These are phyloP conservation scores for Maudiozyma pseudohumilis DNA, from an alignment of 805 yeast genomes.

Conservation along the genomic window DNA sequence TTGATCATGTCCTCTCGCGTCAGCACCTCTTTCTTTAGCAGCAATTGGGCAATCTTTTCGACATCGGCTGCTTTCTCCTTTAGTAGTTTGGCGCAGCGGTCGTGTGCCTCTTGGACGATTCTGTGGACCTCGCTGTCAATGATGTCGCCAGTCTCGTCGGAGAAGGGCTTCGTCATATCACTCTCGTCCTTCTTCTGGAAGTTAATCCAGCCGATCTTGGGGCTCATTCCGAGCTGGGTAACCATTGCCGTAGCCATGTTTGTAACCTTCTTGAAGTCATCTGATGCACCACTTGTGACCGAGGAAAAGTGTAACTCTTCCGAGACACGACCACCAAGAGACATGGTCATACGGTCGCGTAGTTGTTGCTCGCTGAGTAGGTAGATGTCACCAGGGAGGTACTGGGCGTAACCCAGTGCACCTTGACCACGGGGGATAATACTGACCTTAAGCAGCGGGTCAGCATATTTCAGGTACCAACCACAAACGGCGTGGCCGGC, in stretches of 20 bases:
- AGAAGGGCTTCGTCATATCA: slow-evolving; percentile 73
- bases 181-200: slow-evolving; percentile 59
- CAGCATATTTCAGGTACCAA: slow-evolving; percentile 86
- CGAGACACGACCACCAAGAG: slow-evolving; percentile 92
- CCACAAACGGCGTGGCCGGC: slow-evolving; percentile 99
- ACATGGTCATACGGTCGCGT: slow-evolving; percentile 88
- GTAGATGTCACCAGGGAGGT: slow-evolving; percentile 86
- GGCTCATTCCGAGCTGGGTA: slow-evolving; percentile 82
- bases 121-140: slow-evolving; percentile 80
- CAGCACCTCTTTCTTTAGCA: slow-evolving; percentile 77
- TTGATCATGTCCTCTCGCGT: slow-evolving; percentile 92
- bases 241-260: slow-evolving; percentile 92
- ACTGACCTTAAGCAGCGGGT: slow-evolving; percentile 89
- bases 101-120: slow-evolving; percentile 67
- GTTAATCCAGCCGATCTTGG: slow-evolving; percentile 73
- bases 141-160: slow-evolving; percentile 71
- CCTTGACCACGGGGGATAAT: slow-evolving; percentile 96
- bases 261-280: slow-evolving; percentile 93
- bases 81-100: slow-evolving; percentile 57
- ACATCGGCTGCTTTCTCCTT: slow-evolving; percentile 65
- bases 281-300: slow-evolving; percentile 94
- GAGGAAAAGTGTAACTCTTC: slow-evolving; percentile 87
- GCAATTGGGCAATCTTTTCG: slow-evolving; percentile 76
- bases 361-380: slow-evolving; percentile 69
- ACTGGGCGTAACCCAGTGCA: slow-evolving; percentile 95